These are phyloP conservation scores for Candida albicans DNA, from an alignment of 1,139 yeast species.

Conservation along the genomic window DNA sequence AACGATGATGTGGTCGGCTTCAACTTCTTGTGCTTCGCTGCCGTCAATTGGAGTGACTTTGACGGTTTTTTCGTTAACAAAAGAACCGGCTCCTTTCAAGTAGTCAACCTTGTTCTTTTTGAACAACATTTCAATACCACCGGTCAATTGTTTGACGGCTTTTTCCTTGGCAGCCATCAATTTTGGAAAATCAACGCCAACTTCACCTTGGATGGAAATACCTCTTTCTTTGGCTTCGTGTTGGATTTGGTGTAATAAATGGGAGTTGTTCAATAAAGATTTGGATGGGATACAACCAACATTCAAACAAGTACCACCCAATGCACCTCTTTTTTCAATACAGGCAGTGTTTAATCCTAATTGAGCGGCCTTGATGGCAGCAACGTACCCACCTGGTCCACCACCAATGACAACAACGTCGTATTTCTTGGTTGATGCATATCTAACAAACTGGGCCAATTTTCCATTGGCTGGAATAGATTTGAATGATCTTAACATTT, in stretches of 20 bases:
- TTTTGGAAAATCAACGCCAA: constrained; percentile 68
- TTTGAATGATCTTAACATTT: constrained; percentile 16
- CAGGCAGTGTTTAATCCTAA: constrained; percentile 93
- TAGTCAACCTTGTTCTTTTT: constrained; percentile 94
- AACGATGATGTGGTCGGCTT: constrained; percentile 85
- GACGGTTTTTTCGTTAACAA: constrained; percentile 75
- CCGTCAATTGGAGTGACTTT: constrained; percentile 89
- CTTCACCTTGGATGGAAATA: constrained; percentile 76
- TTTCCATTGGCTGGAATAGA: constrained; percentile 8
- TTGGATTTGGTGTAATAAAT: constrained; percentile 82
- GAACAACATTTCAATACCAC: constrained; percentile 92
- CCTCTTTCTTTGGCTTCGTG: constrained; percentile 88
- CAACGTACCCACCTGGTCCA: constrained; percentile 99
- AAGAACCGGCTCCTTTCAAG: constrained; percentile 90
- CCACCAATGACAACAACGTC: constrained; percentile 97
- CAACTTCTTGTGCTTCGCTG: constrained; percentile 57
- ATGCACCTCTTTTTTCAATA: constrained; percentile 91
- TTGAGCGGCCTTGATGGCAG: constrained; percentile 98
- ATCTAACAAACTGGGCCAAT: constrained; percentile 35
- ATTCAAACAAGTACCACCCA: constrained; percentile 98
- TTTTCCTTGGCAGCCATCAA: constrained; percentile 93
- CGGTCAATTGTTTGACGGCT: constrained; percentile 84
- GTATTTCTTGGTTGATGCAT: constrained; percentile 57
- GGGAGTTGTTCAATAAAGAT: constrained; percentile 92
- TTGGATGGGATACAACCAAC: constrained; percentile 99